Conservation (phyloP, 2,329 filamentous ascomycete species). For the Canariomyces notabilis region DNA sequence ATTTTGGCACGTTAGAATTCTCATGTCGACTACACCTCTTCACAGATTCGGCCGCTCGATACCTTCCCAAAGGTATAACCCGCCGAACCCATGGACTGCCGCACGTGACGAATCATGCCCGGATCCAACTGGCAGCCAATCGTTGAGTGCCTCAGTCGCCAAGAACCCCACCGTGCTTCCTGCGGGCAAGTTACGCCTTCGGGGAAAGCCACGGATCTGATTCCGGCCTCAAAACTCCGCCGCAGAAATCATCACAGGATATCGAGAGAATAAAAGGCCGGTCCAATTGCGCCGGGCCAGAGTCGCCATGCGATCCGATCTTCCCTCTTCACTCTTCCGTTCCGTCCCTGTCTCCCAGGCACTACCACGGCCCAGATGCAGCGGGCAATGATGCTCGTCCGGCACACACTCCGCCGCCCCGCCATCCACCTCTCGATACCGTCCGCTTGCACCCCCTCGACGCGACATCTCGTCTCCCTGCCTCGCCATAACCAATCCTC, state of each 20-base stretch:
- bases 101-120: too few relatives aligned
- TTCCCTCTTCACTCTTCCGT: conserved; percentile 1
- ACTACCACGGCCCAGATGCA: conserved; percentile 11
- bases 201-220: background rate
- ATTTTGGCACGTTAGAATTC: too few relatives aligned
- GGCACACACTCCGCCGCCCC: conserved; percentile 18
- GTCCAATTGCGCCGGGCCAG: conserved; percentile 8
- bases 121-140: too few relatives aligned
- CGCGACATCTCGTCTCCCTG: background rate
- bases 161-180: too few relatives aligned
- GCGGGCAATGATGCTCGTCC: conserved; percentile 14
- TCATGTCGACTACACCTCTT: too few relatives aligned
- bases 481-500: conserved; percentile 1
- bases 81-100: too few relatives aligned
- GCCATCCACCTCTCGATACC: conserved; percentile 8
- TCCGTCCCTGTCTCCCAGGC: background rate
- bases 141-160: too few relatives aligned
- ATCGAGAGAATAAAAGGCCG: conserved; percentile 13
- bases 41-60: too few relatives aligned
- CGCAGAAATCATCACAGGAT: conserved; percentile 45
- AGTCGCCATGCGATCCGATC: conserved; percentile 10
- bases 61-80: too few relatives aligned
- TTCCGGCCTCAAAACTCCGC: conserved; percentile 42
- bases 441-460: conserved; percentile 13
- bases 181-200: too few relatives aligned